Conservation (phyloP, 306 rosid genomes). For the Macrotyloma uniflorum region DNA sequence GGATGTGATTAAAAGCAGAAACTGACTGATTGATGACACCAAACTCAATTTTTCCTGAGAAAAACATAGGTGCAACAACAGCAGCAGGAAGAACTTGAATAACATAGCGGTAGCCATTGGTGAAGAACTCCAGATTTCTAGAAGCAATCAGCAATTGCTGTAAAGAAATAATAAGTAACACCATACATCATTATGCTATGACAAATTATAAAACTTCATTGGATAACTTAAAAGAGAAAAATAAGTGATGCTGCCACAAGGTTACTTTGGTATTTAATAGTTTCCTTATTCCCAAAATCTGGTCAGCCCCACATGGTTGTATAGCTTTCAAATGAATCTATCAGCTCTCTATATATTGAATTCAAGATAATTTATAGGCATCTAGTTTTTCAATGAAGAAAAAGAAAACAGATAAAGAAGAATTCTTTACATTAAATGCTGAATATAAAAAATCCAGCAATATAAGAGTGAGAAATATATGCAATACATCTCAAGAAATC, state of each 20-base stretch:
- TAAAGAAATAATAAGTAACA: slow-evolving; percentile 28
- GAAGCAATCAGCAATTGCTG: slow-evolving; percentile 92
- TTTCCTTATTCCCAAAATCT: background rate
- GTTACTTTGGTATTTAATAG: background rate
- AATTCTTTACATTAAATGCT: background rate
- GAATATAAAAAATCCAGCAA: background rate
- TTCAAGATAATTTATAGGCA: slow-evolving; percentile 7
- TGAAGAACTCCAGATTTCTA: slow-evolving; percentile 92
- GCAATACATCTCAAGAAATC: background rate
- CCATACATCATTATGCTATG: background rate
- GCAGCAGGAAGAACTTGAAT: slow-evolving; percentile 98
- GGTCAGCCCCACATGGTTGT: background rate
- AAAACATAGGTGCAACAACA: slow-evolving; percentile 97
- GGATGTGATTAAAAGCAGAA: slow-evolving; percentile 95
- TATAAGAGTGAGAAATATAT: slow-evolving; percentile 1
- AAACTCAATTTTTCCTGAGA: slow-evolving; percentile 94
- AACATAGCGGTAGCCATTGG: slow-evolving; percentile 87
- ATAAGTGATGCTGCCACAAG: background rate
- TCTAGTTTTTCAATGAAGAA: slow-evolving; percentile 6
- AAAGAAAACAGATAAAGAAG: background rate
- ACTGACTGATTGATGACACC: slow-evolving; percentile 97
- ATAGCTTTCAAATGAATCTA: slow-evolving; percentile 26
- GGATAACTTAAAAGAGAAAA: background rate
- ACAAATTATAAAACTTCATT: slow-evolving; percentile 7
- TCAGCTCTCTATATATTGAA: background rate